Base-by-base conservation (phyloP, 2,329 filamentous ascomycete species). In the Colletotrichum somersetense region DNA sequence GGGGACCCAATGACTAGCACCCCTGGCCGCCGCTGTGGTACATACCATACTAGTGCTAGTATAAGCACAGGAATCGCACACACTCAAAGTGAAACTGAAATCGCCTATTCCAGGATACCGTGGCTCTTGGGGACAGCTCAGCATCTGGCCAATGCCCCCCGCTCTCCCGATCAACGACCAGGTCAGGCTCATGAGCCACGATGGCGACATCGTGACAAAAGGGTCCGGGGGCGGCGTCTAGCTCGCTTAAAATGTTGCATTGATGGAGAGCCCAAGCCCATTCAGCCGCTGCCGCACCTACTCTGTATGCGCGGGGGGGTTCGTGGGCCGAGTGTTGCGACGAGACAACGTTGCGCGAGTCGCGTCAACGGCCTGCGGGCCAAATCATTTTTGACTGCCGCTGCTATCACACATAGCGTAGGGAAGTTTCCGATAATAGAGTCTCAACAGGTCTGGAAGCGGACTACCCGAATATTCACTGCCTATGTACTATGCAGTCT, bases 221-320 rank as follows among this genome's bases (percentile, higher is more conserved):
- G 44, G 62, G 18, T 5, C 62, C 18, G 14, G 53, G 12, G 46
- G 33, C 46, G 26, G 69, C 65, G 59, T 72, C 69, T 72, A 69
- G 58, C 58, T 72, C 69, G 69, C 65, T 72, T 68, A 64, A 20
- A 55, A 20, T 59, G 65, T 64, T 64, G 44, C 58, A 59, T 56
- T 53, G 44, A 48, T 23, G 46, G 53, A 10, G 18, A 40, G 42
- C 33, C 46, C 46, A 52, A 3, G 14, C n/a, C 10, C 46, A 8
- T 67, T 61, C 67, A 66, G 67, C 62, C 67, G 67, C 38, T 38
- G 35, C 48, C 50, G n/a, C n/a, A 11, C 7, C 42, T 55, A 30
- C 30, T 30, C 30, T 30, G 4, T 30, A 63, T 63, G 38, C 59
- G 59, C 59, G 59, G 6, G 57, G 11, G 58, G 16, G 16, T 30